These are phyloP conservation scores for Paxillus ammoniavirescens DNA, from an alignment of 768 basidiomycete species.

Conservation along the genomic window DNA sequence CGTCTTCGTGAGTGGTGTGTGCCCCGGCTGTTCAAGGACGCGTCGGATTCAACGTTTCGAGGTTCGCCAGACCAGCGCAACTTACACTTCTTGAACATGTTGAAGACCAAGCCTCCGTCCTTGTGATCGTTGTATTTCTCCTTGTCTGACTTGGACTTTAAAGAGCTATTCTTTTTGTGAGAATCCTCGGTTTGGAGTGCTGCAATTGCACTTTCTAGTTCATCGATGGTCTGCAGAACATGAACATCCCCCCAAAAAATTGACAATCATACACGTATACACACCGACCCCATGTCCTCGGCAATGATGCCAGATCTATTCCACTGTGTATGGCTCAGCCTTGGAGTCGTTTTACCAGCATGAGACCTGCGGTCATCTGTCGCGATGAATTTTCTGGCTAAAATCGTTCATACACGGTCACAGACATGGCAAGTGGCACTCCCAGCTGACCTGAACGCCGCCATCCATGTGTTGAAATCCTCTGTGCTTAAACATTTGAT, in stretches of 20 bases:
- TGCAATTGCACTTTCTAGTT: slow-evolving; percentile 54
- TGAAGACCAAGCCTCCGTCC: slow-evolving; percentile 42
- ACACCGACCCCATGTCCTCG: slow-evolving; percentile 67
- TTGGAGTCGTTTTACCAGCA: slow-evolving; percentile 34
- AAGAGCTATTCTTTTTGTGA: slow-evolving; percentile 35
- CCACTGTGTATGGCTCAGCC: slow-evolving; percentile 44
- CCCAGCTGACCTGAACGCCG: slow-evolving; percentile 59
- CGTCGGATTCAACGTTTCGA: slow-evolving; percentile 1
- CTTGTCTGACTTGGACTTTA: slow-evolving; percentile 43
- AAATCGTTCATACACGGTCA: slow-evolving; percentile 17
- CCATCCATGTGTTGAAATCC: slow-evolving; percentile 76
- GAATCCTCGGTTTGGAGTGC: slow-evolving; percentile 40
- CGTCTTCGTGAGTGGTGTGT: slow-evolving; percentile 27
- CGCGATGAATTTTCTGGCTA: slow-evolving; percentile 57
- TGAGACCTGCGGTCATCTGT: slow-evolving; percentile 38
- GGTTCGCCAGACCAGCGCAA: neutral
- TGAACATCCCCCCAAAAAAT: slow-evolving; percentile 3
- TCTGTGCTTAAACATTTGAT: slow-evolving; percentile 70
- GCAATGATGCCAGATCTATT: slow-evolving; percentile 50
- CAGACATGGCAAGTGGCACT: neutral
- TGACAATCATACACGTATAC: slow-evolving; percentile 20
- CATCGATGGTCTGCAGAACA: slow-evolving; percentile 48
- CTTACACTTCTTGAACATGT: slow-evolving; percentile 62
- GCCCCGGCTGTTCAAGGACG: slow-evolving; percentile 15
- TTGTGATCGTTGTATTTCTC: slow-evolving; percentile 38